These are phyloP conservation scores for Trichaptum fuscoviolaceum DNA, from an alignment of 768 basidiomycete genomes.

Conservation along the genomic window DNA sequence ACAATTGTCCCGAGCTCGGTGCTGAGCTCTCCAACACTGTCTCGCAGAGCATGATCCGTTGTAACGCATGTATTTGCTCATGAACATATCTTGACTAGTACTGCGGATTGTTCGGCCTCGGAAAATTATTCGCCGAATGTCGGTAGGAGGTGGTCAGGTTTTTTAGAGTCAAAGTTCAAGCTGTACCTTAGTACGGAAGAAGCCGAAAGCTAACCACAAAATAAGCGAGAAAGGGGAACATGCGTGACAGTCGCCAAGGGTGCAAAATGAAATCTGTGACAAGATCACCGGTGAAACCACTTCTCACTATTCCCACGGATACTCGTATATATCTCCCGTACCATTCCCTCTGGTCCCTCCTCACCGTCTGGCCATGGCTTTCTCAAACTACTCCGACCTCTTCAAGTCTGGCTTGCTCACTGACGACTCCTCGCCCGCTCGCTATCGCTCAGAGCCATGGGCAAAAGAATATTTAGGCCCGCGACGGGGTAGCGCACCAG, in stretches of 20 bases:
- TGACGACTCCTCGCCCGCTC: slow-evolving; percentile 23
- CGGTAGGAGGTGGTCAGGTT: neutral
- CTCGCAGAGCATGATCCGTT: neutral
- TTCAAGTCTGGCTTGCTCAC: slow-evolving; percentile 59
- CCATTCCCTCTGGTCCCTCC: neutral
- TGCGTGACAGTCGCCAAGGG: neutral
- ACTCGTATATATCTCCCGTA: neutral
- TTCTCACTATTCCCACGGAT: neutral
- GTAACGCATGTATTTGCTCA: no score
- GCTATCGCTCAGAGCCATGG: slow-evolving; percentile 14
- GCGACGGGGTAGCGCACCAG: slow-evolving; percentile 33
- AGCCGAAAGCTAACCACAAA: neutral
- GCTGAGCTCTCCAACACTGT: neutral
- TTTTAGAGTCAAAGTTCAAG: no score
- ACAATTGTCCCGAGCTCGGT: neutral
- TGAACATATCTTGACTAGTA: neutral
- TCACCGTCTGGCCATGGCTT: neutral
- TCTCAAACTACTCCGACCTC: slow-evolving; percentile 46
- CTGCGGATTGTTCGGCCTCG: neutral
- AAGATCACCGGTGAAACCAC: neutral
- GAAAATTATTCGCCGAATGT: neutral
- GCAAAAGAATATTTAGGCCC: slow-evolving; percentile 11
- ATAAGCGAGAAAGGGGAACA: slow-evolving; percentile 1
- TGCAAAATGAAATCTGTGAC: neutral
- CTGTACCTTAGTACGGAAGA: neutral